phyloP scores from a whole-genome alignment of 768 basidiomycete genomes.

The Arthromyces matolae region DNA sequence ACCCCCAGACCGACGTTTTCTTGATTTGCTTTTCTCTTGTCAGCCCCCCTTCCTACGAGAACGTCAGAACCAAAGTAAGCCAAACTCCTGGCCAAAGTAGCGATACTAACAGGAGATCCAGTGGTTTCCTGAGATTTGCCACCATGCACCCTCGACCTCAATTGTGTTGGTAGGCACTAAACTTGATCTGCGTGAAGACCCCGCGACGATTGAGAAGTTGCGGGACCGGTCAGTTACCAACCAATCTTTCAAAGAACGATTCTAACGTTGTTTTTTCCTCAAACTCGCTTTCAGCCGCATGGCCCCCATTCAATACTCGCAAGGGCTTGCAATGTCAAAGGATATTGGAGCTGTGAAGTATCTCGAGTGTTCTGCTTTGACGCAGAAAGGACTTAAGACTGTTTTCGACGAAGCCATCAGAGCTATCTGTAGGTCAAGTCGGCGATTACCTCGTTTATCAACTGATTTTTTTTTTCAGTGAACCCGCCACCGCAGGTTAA shows the following conservation, averaged over 20 bases:
- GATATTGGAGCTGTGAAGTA: constrained; percentile 97
- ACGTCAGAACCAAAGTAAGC: constrained; percentile 93
- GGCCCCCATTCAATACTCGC: constrained; percentile 89
- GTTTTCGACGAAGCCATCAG: constrained; percentile 99
- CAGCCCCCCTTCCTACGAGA: constrained; percentile 97
- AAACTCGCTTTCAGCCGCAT: constrained; percentile 59
- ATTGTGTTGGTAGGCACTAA: constrained; percentile 96
- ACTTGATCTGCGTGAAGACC: constrained; percentile 95
- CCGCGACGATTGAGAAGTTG: constrained; percentile 86
- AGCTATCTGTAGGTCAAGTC: constrained; percentile 76
- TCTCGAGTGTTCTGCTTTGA: constrained; percentile 91
- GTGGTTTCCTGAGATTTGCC: constrained; percentile 97
- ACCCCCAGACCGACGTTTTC: constrained; percentile 99
- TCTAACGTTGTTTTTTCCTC: neutral
- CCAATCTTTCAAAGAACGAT: neutral
- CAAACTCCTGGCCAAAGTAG: neutral
- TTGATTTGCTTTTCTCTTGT: constrained; percentile 99
- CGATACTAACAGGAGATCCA: constrained; percentile 28
- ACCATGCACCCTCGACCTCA: constrained; percentile 93
- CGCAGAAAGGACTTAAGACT: constrained; percentile 97
- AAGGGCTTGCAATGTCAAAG: constrained; percentile 86
- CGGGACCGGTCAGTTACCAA: constrained; percentile 66
- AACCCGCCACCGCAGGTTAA: constrained; percentile 66
- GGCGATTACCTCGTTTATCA: neutral
- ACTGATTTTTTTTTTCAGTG: constrained; percentile 42